These are phyloP conservation scores for Fraxinus angustifolia DNA, from an alignment of 305 asterid genomes.

Conservation along the genomic window DNA sequence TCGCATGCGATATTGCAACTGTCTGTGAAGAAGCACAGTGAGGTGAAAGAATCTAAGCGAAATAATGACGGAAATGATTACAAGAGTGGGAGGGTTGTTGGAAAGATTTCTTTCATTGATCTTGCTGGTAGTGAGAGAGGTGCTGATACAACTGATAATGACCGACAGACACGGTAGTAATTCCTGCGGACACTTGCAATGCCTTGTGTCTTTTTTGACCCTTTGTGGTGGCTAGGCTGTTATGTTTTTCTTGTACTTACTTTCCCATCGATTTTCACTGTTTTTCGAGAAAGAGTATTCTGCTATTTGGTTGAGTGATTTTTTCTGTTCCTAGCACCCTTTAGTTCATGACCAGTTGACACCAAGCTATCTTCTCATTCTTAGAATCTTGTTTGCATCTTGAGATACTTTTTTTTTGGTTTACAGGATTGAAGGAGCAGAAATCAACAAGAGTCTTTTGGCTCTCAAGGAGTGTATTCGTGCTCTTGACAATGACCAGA, in stretches of 20 bases:
- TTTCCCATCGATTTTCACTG: background rate
- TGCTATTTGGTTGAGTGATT: background rate
- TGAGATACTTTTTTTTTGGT: slow-evolving; percentile 22
- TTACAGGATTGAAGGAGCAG: slow-evolving; percentile 97
- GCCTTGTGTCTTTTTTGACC: slow-evolving; percentile 6
- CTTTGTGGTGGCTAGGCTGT: background rate
- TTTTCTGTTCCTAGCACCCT: background rate
- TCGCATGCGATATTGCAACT: slow-evolving; percentile 97
- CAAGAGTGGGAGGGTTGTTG: slow-evolving; percentile 45
- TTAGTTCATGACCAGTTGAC: background rate
- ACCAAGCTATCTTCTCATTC: background rate
- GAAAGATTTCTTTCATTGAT: slow-evolving; percentile 61
- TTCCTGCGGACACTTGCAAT: slow-evolving; percentile 18
- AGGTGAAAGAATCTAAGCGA: slow-evolving; percentile 76
- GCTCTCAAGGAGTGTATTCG: slow-evolving; percentile 97
- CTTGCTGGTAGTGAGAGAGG: slow-evolving; percentile 32
- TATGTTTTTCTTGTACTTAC: background rate
- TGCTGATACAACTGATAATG: slow-evolving; percentile 21
- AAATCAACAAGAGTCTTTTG: slow-evolving; percentile 87
- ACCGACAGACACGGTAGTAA: slow-evolving; percentile 50
- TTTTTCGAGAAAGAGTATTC: background rate
- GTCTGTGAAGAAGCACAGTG: slow-evolving; percentile 82
- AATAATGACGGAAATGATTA: slow-evolving; percentile 75
- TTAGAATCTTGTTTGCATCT: slow-evolving; percentile 12
- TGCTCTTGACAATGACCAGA: slow-evolving; percentile 94